These are phyloP conservation scores for Solanum arcanum DNA, from an alignment of 257 asterid species.

Conservation along the genomic window DNA sequence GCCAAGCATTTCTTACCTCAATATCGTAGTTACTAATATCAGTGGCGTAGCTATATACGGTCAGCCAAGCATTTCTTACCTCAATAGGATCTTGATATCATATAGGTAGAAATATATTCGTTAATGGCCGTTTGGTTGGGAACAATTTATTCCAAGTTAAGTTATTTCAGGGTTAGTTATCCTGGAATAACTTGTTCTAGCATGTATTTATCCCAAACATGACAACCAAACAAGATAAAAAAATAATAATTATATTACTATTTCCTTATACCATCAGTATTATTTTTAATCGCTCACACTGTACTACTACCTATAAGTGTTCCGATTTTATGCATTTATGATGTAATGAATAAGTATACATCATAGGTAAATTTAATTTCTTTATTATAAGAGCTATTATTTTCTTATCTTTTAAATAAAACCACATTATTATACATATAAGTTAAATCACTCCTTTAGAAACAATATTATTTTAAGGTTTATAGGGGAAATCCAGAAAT, in stretches of 20 bases:
- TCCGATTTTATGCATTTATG: background rate
- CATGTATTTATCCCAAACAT: too few species aligned
- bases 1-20: too few species aligned
- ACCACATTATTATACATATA: background rate
- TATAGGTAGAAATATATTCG: too few species aligned
- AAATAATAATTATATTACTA: too few species aligned
- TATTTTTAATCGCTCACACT: too few species aligned
- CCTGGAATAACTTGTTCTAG: too few species aligned
- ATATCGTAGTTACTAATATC: background rate
- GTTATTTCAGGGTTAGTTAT: too few species aligned
- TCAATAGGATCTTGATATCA: background rate
- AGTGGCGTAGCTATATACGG: background rate
- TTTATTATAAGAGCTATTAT: background rate
- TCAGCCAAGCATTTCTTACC: background rate
- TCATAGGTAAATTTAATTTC: background rate
- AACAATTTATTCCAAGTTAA: too few species aligned
- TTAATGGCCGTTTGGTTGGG: too few species aligned
- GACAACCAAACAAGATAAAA: too few species aligned
- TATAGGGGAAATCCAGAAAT: background rate
- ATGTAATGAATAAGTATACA: background rate
- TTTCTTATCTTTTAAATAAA: background rate
- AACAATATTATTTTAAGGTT: background rate
- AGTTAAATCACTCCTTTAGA: background rate
- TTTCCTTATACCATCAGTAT: too few species aligned
- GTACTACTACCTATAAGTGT: background rate